Conservation (phyloP, 768 basidiomycete species). For the Xerocomus brunneocitrinus region DNA sequence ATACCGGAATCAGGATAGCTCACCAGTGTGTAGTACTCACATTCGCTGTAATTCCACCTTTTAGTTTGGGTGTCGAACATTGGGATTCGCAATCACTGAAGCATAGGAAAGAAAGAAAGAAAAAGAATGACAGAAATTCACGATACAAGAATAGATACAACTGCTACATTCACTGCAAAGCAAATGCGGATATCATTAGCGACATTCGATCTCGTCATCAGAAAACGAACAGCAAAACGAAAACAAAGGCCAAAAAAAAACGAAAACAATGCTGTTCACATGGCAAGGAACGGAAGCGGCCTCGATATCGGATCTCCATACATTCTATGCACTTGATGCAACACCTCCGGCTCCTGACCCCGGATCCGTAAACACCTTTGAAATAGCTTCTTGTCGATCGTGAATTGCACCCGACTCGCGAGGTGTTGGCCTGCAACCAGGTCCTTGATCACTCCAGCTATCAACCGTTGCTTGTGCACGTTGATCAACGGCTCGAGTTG, state of each 20-base stretch:
- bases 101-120: background rate
- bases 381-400: constrained; percentile 71
- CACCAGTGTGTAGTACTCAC: too few species aligned
- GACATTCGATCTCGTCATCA: background rate
- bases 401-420: constrained; percentile 65
- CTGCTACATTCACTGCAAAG: constrained; percentile 14
- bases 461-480: constrained; percentile 81
- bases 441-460: constrained; percentile 75
- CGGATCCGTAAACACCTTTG: constrained; percentile 69
- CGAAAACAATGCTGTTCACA: constrained; percentile 11
- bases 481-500: constrained; percentile 83
- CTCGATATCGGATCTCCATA: constrained; percentile 26
- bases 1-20: too few species aligned
- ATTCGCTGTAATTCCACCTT: too few species aligned
- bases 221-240: background rate
- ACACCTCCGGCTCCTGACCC: constrained; percentile 52
- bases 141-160: constrained; percentile 27
- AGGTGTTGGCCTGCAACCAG: constrained; percentile 81
- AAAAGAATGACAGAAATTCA: background rate
- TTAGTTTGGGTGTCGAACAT: too few species aligned
- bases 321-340: constrained; percentile 45
- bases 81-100: background rate
- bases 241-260: background rate
- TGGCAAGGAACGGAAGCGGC: constrained; percentile 18
- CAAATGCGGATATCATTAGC: constrained; percentile 13